Base-by-base conservation (phyloP, 1,284 basidiomycete species). In the Xerocomus minutiporus region DNA sequence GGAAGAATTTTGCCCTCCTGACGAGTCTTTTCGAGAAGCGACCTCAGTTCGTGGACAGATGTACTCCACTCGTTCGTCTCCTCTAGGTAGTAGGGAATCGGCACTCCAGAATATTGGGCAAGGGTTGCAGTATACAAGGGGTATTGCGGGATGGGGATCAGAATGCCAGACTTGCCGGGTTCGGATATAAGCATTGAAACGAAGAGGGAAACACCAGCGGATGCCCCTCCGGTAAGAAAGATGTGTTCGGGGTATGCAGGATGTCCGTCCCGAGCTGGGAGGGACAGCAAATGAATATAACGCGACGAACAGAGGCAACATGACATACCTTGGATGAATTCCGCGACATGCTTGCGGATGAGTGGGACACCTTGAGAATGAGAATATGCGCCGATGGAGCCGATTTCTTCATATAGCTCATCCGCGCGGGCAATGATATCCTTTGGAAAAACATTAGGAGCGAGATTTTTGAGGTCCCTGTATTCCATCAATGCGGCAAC, bases 61-160 rank as follows among this genome's bases (percentile, higher is more conserved):
- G 94, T 91, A 15, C 86, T 84, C 96, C 97, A 99, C 42, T 78
- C 87, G 5, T 82, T 75, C 0, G 80, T 66, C 67, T 97, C 93
- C 58, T 94, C 84, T 35, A 99, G 86, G 70, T 91, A 84, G 74
- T 99, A 99, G 0, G 91, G 89, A 39, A 98, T 75, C 0, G 92
- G 76, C n/a, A 82, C 76, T 23, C 94, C 94, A 45, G 80, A 77
- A 71, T 84, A 85, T 63, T 94, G 86, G 0, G 95, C 90, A 47
- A 99, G 85, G 0, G 94, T 88, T 23, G 96, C 96, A 42, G 94
- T 97, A 74, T 98, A 97, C 15, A 99, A 80, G 1, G 96, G 96
- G 70, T 99, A 99, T 75, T 99, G 96, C 1, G 96, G 96, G 59
- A 99, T 98, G 25, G 96, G 96, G 65, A 99, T 98, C 56, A 96